These are phyloP conservation scores for Senecio squalidus DNA, from an alignment of 140 eudicot species.

Conservation along the genomic window DNA sequence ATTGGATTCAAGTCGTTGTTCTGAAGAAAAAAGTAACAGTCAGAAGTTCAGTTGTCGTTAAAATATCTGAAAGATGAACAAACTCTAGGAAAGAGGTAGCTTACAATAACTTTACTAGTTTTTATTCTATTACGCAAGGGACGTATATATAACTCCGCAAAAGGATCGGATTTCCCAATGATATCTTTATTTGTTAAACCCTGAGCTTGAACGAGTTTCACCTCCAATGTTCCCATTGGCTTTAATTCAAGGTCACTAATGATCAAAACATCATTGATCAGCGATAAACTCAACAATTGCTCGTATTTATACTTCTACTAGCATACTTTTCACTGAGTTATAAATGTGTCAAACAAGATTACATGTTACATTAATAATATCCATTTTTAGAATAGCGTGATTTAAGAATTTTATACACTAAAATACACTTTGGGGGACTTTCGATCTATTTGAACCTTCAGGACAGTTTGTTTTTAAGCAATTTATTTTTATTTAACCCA, in stretches of 20 bases:
- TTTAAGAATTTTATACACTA: background rate
- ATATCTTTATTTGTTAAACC: conserved; percentile 90
- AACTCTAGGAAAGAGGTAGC: conserved; percentile 16
- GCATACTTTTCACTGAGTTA: background rate
- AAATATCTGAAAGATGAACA: background rate
- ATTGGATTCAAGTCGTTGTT: conserved; percentile 88
- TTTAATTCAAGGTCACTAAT: conserved; percentile 87
- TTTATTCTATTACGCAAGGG: conserved; percentile 74
- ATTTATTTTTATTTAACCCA: background rate
- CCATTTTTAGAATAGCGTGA: background rate
- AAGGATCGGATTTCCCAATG: conserved; percentile 96
- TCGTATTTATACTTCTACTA: conserved; percentile 1
- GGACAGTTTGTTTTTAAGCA: background rate
- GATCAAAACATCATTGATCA: background rate
- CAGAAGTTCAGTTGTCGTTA: background rate
- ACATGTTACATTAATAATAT: background rate
- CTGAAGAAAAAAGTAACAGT: conserved; percentile 41
- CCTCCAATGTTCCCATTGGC: conserved; percentile 93
- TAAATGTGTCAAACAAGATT: background rate
- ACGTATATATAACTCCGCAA: conserved; percentile 70
- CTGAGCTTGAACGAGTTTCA: conserved; percentile 94
- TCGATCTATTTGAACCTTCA: background rate
- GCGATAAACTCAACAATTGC: background rate
- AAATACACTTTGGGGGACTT: background rate
- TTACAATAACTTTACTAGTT: conserved; percentile 87